Evolutionary conservation across 495 filamentous ascomycete genomes (phyloP), one percentile per base, ranked within the genome.

Genomic region (Neurospora cerealis): DNA sequence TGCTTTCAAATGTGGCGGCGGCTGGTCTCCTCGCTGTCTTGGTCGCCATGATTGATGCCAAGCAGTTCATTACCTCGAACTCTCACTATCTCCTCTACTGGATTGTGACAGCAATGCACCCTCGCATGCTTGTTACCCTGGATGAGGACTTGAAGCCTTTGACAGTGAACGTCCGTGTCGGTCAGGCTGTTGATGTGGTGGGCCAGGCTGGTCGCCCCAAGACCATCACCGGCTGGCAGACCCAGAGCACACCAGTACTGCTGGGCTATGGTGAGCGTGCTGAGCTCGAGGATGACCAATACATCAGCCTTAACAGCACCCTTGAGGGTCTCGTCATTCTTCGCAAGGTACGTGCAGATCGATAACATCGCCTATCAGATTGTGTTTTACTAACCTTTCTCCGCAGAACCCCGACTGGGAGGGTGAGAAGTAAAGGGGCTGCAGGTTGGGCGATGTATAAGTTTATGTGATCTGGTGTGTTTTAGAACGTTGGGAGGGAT

Each of bases 201-300:
- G 96, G 96, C 66, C 96, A 98, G 83, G 96, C 96, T 1, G 96
- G 96, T 73, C 87, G 95, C 75, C 96, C 96, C 69, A 99, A 98
- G 90, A 98, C 96, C 4, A 99, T 99, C 76, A 99, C 96, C 19
- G 96, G 96, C 46, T 99, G 96, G 96, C 96, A 99, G 85, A 99
- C 96, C 74, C 96, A 99, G 84, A 98, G 93, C 84, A 98, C 96
- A 24, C 96, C 96, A 4, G 96, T 99, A 70, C 85, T 99, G 72
- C 85, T 99, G 79, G 90, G 93, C 10, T 90, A 97, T 81, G 96
- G 96, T 17, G 96, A 99, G 86, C 86, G 96, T 78, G 96, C 96
- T 54, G 96, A 99, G 85, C 83, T 99, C 70, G 96, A 99, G 82
- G 96, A 98, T 79, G 96, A 99, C 85, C 90, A 98, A 83, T 99